Evolutionary conservation across 108 stramenopile genomes (phyloP), one percentile per base, ranked within the genome.

Genomic region (Epithemia pelagica): DNA sequence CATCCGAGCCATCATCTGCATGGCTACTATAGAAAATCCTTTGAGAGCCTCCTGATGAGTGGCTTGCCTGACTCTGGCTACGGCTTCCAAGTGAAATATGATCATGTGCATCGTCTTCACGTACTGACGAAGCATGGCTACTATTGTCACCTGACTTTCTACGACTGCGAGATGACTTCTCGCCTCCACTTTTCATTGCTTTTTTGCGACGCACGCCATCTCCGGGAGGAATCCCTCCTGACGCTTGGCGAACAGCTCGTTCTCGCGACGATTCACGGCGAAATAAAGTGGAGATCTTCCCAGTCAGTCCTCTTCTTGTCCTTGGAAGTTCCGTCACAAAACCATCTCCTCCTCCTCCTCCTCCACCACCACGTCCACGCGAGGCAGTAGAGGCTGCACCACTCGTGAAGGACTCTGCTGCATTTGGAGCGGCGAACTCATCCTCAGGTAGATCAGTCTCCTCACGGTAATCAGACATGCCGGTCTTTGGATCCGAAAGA

Each of bases 281-380:
- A 67, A 78, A 78, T 37, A 78, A 29, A 27, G 64, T 74, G 23
- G 69, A 67, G 37, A 78, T 78, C 30, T 69, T 73, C 25, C 72
- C 72, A 1, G 78, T 78, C 60, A 78, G 57, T 0, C 59, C 27
- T 20, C 59, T 22, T 59, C 65, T 21, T 2, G 32, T 32, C 2
- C 52, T 28, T 32, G 29, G 61, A 55, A 64, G 70, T 33, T 46
- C 51, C 18, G 64, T 71, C 1, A 71, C 63, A 65, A 65, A 71
- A 30, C 37, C 37, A 46, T 46, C 37, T 5, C 37, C 37, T 5
- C 37, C 15, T 5, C 37, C 15, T 46, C 37, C 10, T 10, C 37
- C 37, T 5, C 37, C 37, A 15, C 37, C 15, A 15, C 37, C 15
- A 10, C 37, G 37, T 10, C 37, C 37, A 10, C 37, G 37, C 5